Evolutionary conservation across 225 moss, liverwort and hornwort genomes (phyloP).

Genomic region (Climacium dendroides): DNA sequence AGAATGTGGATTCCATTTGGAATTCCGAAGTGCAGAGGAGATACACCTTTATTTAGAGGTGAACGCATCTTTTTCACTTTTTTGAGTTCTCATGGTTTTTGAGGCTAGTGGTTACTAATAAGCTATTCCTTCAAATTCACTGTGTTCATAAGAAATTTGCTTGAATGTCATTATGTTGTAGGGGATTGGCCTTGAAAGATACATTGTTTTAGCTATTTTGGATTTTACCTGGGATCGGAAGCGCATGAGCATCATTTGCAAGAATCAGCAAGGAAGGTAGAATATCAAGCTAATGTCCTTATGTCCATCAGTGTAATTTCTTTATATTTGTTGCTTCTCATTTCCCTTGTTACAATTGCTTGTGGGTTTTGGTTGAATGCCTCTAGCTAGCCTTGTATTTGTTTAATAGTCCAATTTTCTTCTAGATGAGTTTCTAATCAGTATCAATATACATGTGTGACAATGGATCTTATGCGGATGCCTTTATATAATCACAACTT

Average conservation of each 20-base stretch:
- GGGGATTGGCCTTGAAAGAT: constrained; percentile 24
- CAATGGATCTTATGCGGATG: not conserved
- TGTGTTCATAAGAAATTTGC: not conserved
- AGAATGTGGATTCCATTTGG: constrained; percentile 31
- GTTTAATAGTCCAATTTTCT: not conserved
- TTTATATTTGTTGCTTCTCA: not conserved
- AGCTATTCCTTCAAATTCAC: not conserved
- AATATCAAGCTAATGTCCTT: not conserved
- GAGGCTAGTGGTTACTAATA: not conserved
- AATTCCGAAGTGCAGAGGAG: constrained; percentile 19
- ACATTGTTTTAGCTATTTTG: constrained; percentile 19
- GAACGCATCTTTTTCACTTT: not conserved
- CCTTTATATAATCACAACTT: not conserved
- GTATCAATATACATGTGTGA: not conserved
- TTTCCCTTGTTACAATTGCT: not conserved
- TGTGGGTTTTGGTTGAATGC: not conserved
- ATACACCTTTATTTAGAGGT: constrained; percentile 24
- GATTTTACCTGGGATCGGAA: constrained; percentile 41
- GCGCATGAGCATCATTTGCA: constrained; percentile 42
- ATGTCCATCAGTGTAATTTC: not conserved
- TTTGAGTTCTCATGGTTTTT: not conserved
- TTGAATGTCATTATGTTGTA: not conserved
- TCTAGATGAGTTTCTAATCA: not conserved
- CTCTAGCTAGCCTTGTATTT: not conserved
- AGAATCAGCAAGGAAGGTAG: constrained; percentile 27